Evolutionary conservation across 768 basidiomycete species (phyloP), one percentile per base, ranked within the genome.

Genomic region (Amanita polypyramis): DNA sequence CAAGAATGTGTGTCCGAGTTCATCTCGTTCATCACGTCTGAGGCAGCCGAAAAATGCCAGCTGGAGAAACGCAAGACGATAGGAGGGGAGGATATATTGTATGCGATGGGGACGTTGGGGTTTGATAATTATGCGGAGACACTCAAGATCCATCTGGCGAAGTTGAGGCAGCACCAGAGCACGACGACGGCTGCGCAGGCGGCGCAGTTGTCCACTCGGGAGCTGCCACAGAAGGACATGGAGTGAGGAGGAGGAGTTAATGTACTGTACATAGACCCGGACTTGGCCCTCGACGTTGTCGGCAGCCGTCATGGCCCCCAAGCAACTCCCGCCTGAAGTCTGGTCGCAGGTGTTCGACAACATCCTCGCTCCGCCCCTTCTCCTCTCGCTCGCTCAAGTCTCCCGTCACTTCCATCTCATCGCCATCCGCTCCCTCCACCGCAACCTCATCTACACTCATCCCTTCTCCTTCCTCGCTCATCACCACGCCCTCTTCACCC

Each of bases 1-100:
- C 95, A 98, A 63, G 95, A 97, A 67, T 96, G 94, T 66, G 91
- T 96, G 48, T 92, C 88, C 36, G 95, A 98, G 69, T 98, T 96
- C 72, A 97, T 98, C 64, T 83, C 82, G 56, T 98, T 98, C 75
- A 92, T 98, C 69, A 96, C 94, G 23, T 88, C 84, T 37, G 95
- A 98, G 64, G 95, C 95, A 4, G 91, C 90, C 12, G 95, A 97
- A 65, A 91, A 91, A 59, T 94, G 92, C 55, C 78, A 86, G 60
- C 72, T 86, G 56, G 94, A 97, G 70, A 98, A 98, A 67, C 77
- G 95, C 52, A 98, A 98, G 72, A 98, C 95, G 50, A 93, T 97
- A 37, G 93, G 91, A 10, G 95, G 95, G 20, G 94, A 98, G 71
- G 95, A 98, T 63, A 94, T 98, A 39, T 66, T 98, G 49, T 86